Evolutionary conservation across 2,329 filamentous ascomycete species (phyloP).

Genomic region (Colletotrichum sp.): DNA sequence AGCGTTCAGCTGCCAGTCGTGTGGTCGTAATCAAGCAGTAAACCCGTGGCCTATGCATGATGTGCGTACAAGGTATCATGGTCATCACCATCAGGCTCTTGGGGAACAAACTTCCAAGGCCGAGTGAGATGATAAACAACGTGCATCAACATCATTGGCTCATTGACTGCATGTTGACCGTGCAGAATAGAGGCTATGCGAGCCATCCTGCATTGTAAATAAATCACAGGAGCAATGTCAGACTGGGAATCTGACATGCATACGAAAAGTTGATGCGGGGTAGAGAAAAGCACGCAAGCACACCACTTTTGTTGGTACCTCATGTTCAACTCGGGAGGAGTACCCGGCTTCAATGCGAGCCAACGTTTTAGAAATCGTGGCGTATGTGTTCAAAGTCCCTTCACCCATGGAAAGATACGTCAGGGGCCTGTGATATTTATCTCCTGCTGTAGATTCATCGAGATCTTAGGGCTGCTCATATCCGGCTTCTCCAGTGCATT

Average conservation of each 20-base stretch:
- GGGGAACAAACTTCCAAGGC: background rate
- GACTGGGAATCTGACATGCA: background rate
- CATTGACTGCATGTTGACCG: background rate
- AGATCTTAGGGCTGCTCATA: background rate
- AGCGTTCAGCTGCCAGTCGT: background rate
- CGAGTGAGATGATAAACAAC: background rate
- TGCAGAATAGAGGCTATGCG: background rate
- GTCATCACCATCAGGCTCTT: background rate
- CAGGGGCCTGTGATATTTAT: rapidly evolving
- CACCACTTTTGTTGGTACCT: background rate
- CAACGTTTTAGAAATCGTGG: background rate
- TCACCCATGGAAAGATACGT: background rate
- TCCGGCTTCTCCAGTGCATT: background rate
- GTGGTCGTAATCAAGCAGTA: background rate
- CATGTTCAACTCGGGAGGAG: background rate
- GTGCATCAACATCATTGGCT: background rate
- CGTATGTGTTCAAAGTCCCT: background rate
- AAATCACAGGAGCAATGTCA: background rate
- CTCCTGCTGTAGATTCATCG: background rate
- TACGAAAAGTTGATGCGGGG: background rate
- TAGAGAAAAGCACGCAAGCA: background rate
- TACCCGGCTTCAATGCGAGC: background rate
- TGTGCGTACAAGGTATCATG: background rate
- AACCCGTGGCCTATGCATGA: background rate
- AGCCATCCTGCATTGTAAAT: background rate